phyloP scores from a whole-genome alignment of 164 flowering plant species.

The Santalum album region DNA sequence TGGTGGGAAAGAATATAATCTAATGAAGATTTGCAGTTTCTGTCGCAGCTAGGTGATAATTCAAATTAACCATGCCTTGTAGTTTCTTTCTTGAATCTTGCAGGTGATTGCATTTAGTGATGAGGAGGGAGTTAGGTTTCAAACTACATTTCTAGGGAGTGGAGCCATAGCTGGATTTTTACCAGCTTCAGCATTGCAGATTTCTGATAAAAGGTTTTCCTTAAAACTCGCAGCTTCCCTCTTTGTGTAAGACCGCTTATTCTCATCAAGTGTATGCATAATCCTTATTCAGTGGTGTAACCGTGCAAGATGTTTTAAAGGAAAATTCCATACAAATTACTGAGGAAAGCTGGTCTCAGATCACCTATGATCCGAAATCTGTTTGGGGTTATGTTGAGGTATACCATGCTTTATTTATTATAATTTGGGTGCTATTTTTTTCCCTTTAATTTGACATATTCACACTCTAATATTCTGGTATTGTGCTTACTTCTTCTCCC shows the following conservation, averaged over 20 bases:
- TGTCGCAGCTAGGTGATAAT: neutral
- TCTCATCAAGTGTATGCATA: conserved; percentile 16
- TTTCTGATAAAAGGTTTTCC: conserved; percentile 76
- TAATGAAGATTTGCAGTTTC: too few species aligned
- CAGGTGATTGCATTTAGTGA: conserved; percentile 98
- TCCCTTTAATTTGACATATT: neutral
- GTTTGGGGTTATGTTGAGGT: conserved; percentile 97
- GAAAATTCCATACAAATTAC: conserved; percentile 41
- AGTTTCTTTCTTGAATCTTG: conserved; percentile 2
- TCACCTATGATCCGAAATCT: conserved; percentile 69
- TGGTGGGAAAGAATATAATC: too few species aligned
- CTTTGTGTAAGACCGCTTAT: neutral
- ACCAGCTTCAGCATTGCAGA: conserved; percentile 55
- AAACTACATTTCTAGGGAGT: conserved; percentile 90
- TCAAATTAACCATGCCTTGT: neutral
- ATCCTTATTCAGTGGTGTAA: conserved; percentile 55
- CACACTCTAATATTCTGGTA: neutral
- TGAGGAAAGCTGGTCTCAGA: conserved; percentile 51
- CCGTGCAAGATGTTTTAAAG: conserved; percentile 69
- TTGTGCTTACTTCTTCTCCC: neutral
- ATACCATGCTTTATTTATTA: conserved; percentile 1
- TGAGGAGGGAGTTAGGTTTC: conserved; percentile 97
- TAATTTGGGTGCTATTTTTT: neutral
- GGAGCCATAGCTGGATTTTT: conserved; percentile 83
- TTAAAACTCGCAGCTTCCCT: conserved; percentile 2